Evolutionary conservation across 23 red algal species (phyloP), one percentile per base, ranked within the genome.

Genomic region (Pyropia haitanensis): DNA sequence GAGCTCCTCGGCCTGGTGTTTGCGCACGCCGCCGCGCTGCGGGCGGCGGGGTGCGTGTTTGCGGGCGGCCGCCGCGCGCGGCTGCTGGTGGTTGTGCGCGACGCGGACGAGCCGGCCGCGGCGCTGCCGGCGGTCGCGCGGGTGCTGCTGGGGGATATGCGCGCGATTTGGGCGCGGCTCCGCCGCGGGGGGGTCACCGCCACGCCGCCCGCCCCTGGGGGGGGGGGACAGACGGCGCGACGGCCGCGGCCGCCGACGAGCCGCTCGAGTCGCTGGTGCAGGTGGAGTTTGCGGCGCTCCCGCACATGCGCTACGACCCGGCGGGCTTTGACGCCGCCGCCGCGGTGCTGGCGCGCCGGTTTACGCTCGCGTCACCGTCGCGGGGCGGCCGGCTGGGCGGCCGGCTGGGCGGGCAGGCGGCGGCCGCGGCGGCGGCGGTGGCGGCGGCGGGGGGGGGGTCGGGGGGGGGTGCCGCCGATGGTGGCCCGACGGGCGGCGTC

Each of bases 1-100:
- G 81, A 87, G n/a, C 73, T 90, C 7, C 81, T 91, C 48, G 64
- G 77, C n/a, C 71, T 73, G 2, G 94, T 98, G 5, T 90, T 98
- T 55, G 67, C 79, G 18, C 73, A 89, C 51, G 78, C 75, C 23
- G 53, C 67, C 14, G 70, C 48, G 7, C 70, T 85, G 63, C 70
- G 69, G n/a, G 69, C 46, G 30, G 61, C 53, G 20, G 49, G 46
- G 18, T 61, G 15, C 69, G 61, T 73, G 17, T 66, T 64, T 33
- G 51, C 26, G 8, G 64, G 51, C 14, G 60, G 27, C 4, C 30
- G 61, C 0, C 68, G 64, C 48, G 78, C 77, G 51, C 73, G 58
- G 15, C 44, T 96, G 29, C 16, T 96, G 2, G 68, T 96, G 28
- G 85, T 80, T 7, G 68, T 96, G n/a, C 58, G 92, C 20, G 92